Evolutionary conservation across 305 asterid species (phyloP), one percentile per base, ranked within the genome.

Genomic region (Ajuga reptans): DNA sequence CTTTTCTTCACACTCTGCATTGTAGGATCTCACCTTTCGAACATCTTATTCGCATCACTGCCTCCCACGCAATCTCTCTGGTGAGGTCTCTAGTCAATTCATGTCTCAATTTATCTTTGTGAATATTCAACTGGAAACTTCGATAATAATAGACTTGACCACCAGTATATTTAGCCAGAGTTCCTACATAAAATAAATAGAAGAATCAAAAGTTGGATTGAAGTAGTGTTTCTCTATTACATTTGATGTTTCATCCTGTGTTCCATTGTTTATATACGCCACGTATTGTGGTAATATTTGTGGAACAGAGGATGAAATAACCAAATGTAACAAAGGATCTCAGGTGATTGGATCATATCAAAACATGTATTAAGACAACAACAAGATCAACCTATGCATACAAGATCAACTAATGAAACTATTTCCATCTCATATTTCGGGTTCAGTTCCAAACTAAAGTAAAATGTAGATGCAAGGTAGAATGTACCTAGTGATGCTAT

Each of bases 11-110:
- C 64, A 65, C 55, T 64, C 67, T 15, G 71, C 63, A 47, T 27
- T 33, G 29, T 37, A 52, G 8, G 57, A 67, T 49, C 70, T 80
- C 60, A 87, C 96, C 97, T 91, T 81, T 91, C 57, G 95, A 92
- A 77, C 97, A 91, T 82, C 97, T 81, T 81, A 89, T 87, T 55
- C 97, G 91, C 96, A 91, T 78, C 64, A 91, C 97, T 8, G 96
- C 74, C 77, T 91, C 97, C 97, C 97, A 91, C 9, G 96, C 95
- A 54, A 93, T 91, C 84, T 87, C 95, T 74, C 97, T 79, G 43
- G 91, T 91, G 66, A 91, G 93, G 81, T 91, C 97, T 79, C 97
- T 84, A 67, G 84, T 57, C 62, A 91, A 78, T 81, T 89, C 97
- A 78, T 91, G 89, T 55, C 78, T 78, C 80, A 91, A 82, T 77